A percentile compares a stretch with the other conserved stretches of the same genome.
These are phyloP conservation scores for Teunomyces lycoperdinae DNA, from an alignment of 805 yeast genomes.

Conservation along the genomic window DNA sequence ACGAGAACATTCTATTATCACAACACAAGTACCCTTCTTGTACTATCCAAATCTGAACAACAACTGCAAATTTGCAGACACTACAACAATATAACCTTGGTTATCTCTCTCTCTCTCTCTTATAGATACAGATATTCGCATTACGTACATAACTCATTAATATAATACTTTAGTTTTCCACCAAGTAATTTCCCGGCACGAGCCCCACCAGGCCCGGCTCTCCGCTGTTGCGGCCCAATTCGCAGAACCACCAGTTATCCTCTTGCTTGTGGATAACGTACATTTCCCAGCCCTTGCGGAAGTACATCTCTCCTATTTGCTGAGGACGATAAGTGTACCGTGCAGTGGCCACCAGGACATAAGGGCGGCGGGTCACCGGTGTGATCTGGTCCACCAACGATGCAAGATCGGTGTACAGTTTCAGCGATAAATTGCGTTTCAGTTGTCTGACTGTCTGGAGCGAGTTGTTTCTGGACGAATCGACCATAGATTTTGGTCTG, in stretches of 20 bases:
- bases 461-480: slow-evolving; percentile 9
- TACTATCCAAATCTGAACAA: too few species aligned
- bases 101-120: too few species aligned
- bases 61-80: too few species aligned
- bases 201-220: slow-evolving; percentile 37
- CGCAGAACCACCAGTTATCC: slow-evolving; percentile 45
- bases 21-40: too few species aligned
- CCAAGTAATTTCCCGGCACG: slow-evolving; percentile 43
- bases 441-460: neutral
- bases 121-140: neutral
- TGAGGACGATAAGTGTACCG: slow-evolving; percentile 39
- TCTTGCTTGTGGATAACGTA: slow-evolving; percentile 42
- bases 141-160: slow-evolving; percentile 1
- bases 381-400: slow-evolving; percentile 28
- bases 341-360: slow-evolving; percentile 35
- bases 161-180: slow-evolving; percentile 25
- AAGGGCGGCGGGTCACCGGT: slow-evolving; percentile 30
- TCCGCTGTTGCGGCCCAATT: slow-evolving; percentile 35
- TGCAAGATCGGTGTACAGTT: slow-evolving; percentile 31
- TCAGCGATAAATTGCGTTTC: slow-evolving; percentile 25
- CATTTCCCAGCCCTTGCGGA: slow-evolving; percentile 42
- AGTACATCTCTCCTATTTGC: slow-evolving; percentile 38
- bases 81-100: too few species aligned
- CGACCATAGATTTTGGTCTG: slow-evolving; percentile 28
- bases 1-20: too few species aligned